Evolutionary conservation across 1,284 basidiomycete species (phyloP).

Genomic region (Ceratobasidium sp.): DNA sequence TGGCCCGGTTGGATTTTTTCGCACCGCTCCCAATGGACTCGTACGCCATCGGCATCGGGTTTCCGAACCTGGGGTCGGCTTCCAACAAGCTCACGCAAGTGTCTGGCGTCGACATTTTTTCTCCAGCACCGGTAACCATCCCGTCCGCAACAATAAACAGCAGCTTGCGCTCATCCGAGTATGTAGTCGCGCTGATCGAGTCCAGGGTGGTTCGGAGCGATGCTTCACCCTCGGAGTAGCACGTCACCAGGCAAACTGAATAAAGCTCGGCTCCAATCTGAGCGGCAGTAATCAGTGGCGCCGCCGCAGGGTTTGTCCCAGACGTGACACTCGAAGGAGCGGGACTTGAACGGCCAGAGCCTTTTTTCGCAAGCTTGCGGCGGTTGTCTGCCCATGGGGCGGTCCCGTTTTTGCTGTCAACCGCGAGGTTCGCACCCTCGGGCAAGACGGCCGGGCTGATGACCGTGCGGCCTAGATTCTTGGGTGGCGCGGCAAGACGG

Average conservation of each 20-base stretch:
- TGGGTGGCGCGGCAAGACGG: constrained; percentile 78
- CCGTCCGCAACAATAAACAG: constrained; percentile 97
- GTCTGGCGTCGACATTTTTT: constrained; percentile 94
- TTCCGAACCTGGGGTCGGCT: constrained; percentile 94
- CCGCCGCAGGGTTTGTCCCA: constrained; percentile 49
- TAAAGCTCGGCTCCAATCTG: constrained; percentile 95
- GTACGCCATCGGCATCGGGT: constrained; percentile 96
- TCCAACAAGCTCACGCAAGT: constrained; percentile 94
- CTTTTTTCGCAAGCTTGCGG: constrained; percentile 51
- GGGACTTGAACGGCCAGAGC: constrained; percentile 9
- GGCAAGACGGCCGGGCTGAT: constrained; percentile 96
- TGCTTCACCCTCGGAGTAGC: constrained; percentile 97
- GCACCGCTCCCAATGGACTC: constrained; percentile 87
- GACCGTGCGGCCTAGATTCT: constrained; percentile 75
- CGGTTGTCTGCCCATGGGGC: constrained; percentile 89
- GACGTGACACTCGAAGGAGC: constrained; percentile 26
- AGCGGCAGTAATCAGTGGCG: constrained; percentile 77
- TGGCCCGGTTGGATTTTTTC: constrained; percentile 93
- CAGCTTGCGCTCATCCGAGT: constrained; percentile 91
- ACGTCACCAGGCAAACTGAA: constrained; percentile 94
- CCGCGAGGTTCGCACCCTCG: constrained; percentile 89
- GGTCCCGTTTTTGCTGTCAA: constrained; percentile 88
- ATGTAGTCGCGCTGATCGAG: constrained; percentile 89
- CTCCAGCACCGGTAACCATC: constrained; percentile 98
- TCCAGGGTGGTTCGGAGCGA: constrained; percentile 92